Evolutionary conservation across 805 yeast genomes (phyloP).

Genomic region (Candida piceae): DNA sequence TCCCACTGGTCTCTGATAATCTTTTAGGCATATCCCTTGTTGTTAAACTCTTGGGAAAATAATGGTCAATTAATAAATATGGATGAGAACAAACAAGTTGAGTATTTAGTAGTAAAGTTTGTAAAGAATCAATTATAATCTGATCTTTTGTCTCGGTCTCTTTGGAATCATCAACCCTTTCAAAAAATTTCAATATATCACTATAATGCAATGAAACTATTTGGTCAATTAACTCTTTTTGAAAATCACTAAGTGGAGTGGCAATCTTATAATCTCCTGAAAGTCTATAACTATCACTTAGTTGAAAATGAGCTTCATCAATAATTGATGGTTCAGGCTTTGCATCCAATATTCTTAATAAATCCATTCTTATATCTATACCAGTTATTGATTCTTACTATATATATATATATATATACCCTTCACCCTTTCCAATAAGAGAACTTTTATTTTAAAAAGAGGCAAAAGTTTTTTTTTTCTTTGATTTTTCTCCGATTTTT

Average conservation of each 20-base stretch:
- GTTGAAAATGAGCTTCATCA: slow-evolving; percentile 44
- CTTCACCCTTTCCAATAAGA: too few species aligned
- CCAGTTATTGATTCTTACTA: too few species aligned
- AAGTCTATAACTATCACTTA: slow-evolving; percentile 29
- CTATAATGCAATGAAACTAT: slow-evolving; percentile 87
- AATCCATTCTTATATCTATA: too few species aligned
- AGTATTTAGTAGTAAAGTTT: slow-evolving; percentile 69
- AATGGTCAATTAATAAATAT: slow-evolving; percentile 74
- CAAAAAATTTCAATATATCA: slow-evolving; percentile 84
- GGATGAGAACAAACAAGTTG: slow-evolving; percentile 87
- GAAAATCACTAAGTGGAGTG: slow-evolving; percentile 81
- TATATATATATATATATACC: too few species aligned
- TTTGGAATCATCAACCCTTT: slow-evolving; percentile 43
- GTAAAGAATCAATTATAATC: slow-evolving; percentile 68
- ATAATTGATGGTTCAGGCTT: slow-evolving; percentile 81
- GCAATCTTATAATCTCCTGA: slow-evolving; percentile 71
- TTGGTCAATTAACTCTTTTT: slow-evolving; percentile 84
- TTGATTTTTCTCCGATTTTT: too few species aligned
- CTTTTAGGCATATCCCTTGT: slow-evolving; percentile 67
- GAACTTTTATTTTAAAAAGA: too few species aligned
- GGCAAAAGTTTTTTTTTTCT: too few species aligned
- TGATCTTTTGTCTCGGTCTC: slow-evolving; percentile 32
- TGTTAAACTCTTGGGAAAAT: slow-evolving; percentile 73
- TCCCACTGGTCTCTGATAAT: slow-evolving; percentile 76
- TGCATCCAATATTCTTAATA: slow-evolving; percentile 69